Evolutionary conservation across 2,329 filamentous ascomycete genomes (phyloP).

Genomic region (Venturia aucupariae): DNA sequence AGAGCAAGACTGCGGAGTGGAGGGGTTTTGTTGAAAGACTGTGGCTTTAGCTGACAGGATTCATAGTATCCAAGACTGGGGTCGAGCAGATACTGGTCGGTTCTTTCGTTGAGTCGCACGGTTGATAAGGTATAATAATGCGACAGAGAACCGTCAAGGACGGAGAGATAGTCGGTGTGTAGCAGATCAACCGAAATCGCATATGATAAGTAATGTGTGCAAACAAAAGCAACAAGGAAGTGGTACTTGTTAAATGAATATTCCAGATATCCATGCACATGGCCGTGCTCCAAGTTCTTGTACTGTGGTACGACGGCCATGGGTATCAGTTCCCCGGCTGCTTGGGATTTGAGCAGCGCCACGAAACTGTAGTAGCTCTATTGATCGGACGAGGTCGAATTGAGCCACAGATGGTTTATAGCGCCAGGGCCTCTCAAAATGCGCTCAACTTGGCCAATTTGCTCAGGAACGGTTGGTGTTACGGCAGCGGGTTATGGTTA

Average conservation of each 20-base stretch:
- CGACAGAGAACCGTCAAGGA: neutral
- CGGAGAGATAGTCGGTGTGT: neutral
- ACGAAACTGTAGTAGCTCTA: neutral
- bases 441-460: neutral
- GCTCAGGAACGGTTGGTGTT: neutral
- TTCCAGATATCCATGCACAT: neutral
- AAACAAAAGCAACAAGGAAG: slow-evolving; percentile 4
- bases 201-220: slow-evolving; percentile 6
- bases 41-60: neutral
- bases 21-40: neutral
- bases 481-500: neutral
- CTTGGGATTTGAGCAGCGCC: neutral
- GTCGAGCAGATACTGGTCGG: neutral
- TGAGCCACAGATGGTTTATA: neutral
- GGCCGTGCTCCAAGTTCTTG: neutral
- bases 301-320: neutral
- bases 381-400: neutral
- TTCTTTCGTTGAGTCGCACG: neutral
- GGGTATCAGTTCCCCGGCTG: neutral
- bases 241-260: neutral
- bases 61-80: neutral
- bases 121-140: neutral
- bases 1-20: neutral
- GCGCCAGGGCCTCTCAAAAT: neutral
- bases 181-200: neutral